Percentiles rank a stretch among this genome's conserved stretches.
Evolutionary conservation across 1,284 basidiomycete species (phyloP).

Genomic region (Stereum hirsutum): DNA sequence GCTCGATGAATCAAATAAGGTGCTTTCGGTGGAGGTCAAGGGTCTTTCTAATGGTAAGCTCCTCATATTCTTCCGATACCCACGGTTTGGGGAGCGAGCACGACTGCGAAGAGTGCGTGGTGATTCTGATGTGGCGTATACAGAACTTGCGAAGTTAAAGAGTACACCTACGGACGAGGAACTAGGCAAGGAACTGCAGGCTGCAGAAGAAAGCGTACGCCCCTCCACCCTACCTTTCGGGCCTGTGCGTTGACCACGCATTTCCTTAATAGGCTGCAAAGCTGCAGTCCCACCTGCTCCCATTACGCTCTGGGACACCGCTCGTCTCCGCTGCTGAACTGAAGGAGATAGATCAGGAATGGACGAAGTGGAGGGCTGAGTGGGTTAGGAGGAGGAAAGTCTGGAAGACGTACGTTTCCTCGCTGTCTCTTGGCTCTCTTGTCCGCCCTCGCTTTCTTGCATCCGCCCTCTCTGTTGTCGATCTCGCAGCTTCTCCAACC

Average conservation of each 20-base stretch:
- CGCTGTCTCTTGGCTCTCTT: background rate
- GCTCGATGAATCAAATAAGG: conserved; percentile 54
- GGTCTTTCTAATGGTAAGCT: conserved; percentile 38
- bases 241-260: background rate
- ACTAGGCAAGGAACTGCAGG: conserved; percentile 39
- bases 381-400: conserved; percentile 63
- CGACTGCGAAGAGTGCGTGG: no score
- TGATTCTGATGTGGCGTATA: no score
- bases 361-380: conserved; percentile 62
- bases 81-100: background rate
- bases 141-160: conserved; percentile 60
- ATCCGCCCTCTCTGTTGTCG: background rate
- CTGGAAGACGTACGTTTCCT: conserved; percentile 49
- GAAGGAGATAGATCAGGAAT: conserved; percentile 51
- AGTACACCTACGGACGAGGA: conserved; percentile 61
- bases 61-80: background rate
- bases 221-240: background rate
- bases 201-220: conserved; percentile 33
- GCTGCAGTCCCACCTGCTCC: conserved; percentile 41
- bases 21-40: conserved; percentile 40
- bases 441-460: background rate
- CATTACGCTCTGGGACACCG: conserved; percentile 55
- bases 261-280: conserved; percentile 35
- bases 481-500: no score
- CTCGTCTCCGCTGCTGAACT: conserved; percentile 62